These are phyloP conservation scores for Trypanosoma lewisi DNA, from an alignment of 208 protist genomes.

Conservation along the genomic window DNA sequence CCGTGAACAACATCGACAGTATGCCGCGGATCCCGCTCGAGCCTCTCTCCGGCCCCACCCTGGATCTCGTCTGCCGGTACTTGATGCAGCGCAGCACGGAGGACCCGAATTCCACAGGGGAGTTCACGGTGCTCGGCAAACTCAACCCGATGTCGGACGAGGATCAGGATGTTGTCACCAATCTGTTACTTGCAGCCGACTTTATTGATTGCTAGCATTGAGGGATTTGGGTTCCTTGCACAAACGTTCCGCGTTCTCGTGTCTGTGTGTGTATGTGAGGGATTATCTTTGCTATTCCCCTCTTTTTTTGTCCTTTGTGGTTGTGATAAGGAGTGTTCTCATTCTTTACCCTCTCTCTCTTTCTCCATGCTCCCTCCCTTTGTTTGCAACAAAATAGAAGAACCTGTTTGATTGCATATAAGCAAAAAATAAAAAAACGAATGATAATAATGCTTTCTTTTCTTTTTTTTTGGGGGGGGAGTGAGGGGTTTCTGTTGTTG, in stretches of 20 bases:
- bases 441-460: too few relatives aligned
- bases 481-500: too few relatives aligned
- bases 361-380: too few relatives aligned
- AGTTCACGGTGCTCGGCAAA: conserved; percentile 21
- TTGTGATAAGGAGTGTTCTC: neutral
- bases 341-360: neutral
- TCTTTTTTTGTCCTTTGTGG: neutral
- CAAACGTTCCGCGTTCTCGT: neutral
- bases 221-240: neutral
- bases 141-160: conserved; percentile 24
- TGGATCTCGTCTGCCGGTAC: conserved; percentile 27
- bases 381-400: too few relatives aligned
- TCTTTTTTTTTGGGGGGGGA: too few relatives aligned
- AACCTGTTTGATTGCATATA: too few relatives aligned
- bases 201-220: conserved; percentile 29
- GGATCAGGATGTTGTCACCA: conserved; percentile 28
- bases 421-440: too few relatives aligned
- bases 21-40: conserved; percentile 30
- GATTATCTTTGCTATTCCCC: neutral
- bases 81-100: conserved; percentile 23
- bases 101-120: conserved; percentile 26
- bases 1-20: conserved; percentile 17
- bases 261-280: neutral
- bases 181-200: conserved; percentile 30
- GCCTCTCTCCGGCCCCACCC: conserved; percentile 5